Evolutionary conservation across 371 early-diverging fungal species (phyloP).

Genomic region (Phascolomyces articulosus): DNA sequence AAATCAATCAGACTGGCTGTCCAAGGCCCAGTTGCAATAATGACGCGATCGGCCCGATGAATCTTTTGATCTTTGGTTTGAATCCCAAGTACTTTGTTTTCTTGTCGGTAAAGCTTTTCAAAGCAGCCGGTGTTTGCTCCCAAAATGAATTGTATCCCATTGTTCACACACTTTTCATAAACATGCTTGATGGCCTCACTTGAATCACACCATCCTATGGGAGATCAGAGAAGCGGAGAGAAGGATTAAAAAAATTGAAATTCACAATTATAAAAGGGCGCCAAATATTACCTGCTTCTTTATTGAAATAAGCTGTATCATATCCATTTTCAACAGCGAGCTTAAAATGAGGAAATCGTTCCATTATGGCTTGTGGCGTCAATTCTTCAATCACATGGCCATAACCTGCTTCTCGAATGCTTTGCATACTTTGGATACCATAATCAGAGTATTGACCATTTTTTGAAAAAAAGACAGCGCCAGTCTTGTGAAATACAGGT

Average conservation of each 20-base stretch:
- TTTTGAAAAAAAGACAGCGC: conserved; percentile 36
- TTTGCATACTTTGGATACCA: conserved; percentile 31
- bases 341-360: conserved; percentile 36
- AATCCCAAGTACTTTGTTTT: conserved; percentile 40
- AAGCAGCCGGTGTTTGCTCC: conserved; percentile 25
- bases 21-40: conserved; percentile 64
- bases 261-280: no score
- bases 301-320: conserved; percentile 35
- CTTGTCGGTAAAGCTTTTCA: conserved; percentile 19
- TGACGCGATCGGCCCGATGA: conserved; percentile 43
- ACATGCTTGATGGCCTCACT: conserved; percentile 38
- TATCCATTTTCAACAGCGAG: conserved; percentile 33
- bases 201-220: conserved; percentile 46
- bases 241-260: no score
- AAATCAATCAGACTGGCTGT: conserved; percentile 50
- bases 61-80: conserved; percentile 41
- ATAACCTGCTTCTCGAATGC: conserved; percentile 38
- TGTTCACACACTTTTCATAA: conserved; percentile 32
- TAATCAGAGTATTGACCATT: conserved; percentile 29
- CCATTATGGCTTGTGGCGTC: conserved; percentile 24
- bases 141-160: conserved; percentile 42
- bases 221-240: background rate
- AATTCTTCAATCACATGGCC: conserved; percentile 33
- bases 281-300: conserved; percentile 28
- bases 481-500: conserved; percentile 46